These are phyloP conservation scores for Rhizopogon sp. DNA, from an alignment of 768 basidiomycete species.

Conservation along the genomic window DNA sequence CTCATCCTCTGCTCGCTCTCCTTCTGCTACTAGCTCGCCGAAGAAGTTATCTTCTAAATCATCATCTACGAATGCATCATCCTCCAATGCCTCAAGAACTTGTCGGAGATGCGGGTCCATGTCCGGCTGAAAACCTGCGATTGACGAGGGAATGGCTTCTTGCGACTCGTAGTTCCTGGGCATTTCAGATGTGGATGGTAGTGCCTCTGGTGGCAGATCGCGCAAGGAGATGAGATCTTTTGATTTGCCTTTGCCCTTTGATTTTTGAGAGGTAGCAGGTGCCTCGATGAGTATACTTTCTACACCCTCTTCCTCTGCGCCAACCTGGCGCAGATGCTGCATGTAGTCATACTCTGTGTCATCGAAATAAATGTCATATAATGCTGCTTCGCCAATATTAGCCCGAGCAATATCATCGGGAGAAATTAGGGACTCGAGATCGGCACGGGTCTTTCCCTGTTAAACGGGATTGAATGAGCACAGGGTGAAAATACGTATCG, in stretches of 20 bases:
- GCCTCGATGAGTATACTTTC: conserved; percentile 81
- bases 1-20: conserved; percentile 61
- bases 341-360: conserved; percentile 98
- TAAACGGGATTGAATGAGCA: conserved; percentile 10
- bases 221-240: conserved; percentile 37
- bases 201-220: conserved; percentile 61
- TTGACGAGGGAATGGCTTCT: conserved; percentile 74
- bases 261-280: conserved; percentile 37
- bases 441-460: conserved; percentile 78
- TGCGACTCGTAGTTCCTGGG: conserved; percentile 72
- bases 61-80: conserved; percentile 90
- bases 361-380: conserved; percentile 92
- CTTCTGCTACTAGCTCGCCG: conserved; percentile 61
- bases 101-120: conserved; percentile 96
- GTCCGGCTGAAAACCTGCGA: conserved; percentile 88
- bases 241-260: conserved; percentile 33
- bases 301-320: conserved; percentile 72
- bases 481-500: conserved; percentile 10
- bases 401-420: conserved; percentile 42
- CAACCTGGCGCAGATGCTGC: conserved; percentile 86
- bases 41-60: conserved; percentile 75
- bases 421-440: conserved; percentile 60
- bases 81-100: conserved; percentile 88
- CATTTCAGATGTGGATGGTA: conserved; percentile 72
- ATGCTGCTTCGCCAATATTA: conserved; percentile 81